Base-by-base conservation (phyloP, 495 filamentous ascomycete species). In the Tuber microsphaerosporum region DNA sequence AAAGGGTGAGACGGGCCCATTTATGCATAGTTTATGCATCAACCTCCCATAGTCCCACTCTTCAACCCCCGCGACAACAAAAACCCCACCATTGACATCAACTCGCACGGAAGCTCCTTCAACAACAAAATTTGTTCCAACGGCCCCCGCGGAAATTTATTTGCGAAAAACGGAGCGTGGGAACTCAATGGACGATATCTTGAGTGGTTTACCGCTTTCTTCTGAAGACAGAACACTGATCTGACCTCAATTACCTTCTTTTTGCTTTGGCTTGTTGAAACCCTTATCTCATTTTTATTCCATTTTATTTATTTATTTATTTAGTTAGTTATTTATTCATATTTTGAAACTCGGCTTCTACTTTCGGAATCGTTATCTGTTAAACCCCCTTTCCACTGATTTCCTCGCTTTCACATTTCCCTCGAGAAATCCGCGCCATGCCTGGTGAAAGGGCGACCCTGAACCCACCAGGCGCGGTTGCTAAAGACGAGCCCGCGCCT, bases 111-210 rank as follows among this genome's bases (percentile, higher is more conserved):
- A 44, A 73, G 37, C 2, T 39, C 39, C 26, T 41, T 44, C 39
- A 34, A 76, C 48, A 75, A 72, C 70, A 37, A 34, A 41, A 71
- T 77, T 61, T 39, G 71, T 45, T 61, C 69, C 22, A 65, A 70
- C 43, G 34, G 39, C 20, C 31, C 37, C 39, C 70, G 74, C 42
- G 65, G 46, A 70, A 70, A 75, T 37, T 68, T 44, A 75, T 70
- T 39, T 14, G 72, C 31, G 16, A 26, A 16, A 43, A 56, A 56
- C 71, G 48, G 22, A 41, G 39, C 43, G 73, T 65, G 44, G 70
- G 42, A 43, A 34, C 71, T 71, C 69, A 56, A 78, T 79, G 70
- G 77, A 51, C 51, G 34, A 74, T 78, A 68, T 71, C 71, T 75
- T 77, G 22, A 39, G 48, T 61, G 74, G 71, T 12, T 73, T 70